phyloP scores from a whole-genome alignment of 257 asterid genomes.

The Solanum megistacrolobum region DNA sequence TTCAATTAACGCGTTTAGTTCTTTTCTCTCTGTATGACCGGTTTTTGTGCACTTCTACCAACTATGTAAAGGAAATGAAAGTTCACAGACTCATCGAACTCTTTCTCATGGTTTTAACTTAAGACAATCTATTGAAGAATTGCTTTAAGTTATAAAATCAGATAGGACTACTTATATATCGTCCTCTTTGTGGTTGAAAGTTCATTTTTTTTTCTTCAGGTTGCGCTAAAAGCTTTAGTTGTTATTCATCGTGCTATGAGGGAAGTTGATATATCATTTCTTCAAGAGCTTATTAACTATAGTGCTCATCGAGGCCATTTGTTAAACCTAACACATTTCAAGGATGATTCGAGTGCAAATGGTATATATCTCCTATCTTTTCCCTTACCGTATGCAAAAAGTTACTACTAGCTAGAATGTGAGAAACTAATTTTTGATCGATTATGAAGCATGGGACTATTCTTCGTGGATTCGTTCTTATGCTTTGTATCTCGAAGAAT shows the following conservation, averaged over 20 bases:
- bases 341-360: constrained; percentile 58
- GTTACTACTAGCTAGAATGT: neutral
- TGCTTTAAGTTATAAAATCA: neutral
- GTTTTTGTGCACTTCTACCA: no score
- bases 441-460: constrained; percentile 52
- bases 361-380: constrained; percentile 25
- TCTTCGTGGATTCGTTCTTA: constrained; percentile 67
- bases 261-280: constrained; percentile 68
- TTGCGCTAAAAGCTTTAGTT: constrained; percentile 68
- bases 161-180: neutral
- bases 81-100: neutral
- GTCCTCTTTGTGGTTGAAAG: neutral
- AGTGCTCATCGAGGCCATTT: constrained; percentile 40
- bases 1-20: neutral
- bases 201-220: constrained; percentile 22
- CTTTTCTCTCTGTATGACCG: neutral
- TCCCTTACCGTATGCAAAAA: neutral
- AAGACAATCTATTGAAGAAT: neutral
- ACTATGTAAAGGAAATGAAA: no score
- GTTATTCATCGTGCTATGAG: constrained; percentile 73
- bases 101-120: neutral
- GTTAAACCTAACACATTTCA: constrained; percentile 56
- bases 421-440: constrained; percentile 12
- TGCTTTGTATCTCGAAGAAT: constrained; percentile 68
- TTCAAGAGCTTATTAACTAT: constrained; percentile 49